Conservation (phyloP, 805 yeast genomes). For the Kazachstania taianensis region DNA sequence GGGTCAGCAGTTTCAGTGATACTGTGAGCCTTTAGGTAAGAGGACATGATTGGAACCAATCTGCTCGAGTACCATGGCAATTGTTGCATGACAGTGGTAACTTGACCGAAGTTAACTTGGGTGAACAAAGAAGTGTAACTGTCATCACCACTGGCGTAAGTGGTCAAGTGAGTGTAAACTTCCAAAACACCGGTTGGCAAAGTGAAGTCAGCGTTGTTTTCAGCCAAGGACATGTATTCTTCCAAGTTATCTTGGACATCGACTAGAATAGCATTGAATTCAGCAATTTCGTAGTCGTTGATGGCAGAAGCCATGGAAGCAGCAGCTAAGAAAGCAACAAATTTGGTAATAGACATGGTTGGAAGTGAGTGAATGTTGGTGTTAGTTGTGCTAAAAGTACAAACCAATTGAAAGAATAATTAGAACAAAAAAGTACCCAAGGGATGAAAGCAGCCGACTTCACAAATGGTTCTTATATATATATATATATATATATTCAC, state of each 20-base stretch:
- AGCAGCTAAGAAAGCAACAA: constrained; percentile 13
- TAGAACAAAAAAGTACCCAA: no score
- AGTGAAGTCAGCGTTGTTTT: constrained; percentile 11
- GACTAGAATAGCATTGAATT: constrained; percentile 16
- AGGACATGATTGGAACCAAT: constrained; percentile 14
- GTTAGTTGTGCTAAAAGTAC: no score
- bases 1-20: constrained; percentile 8
- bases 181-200: constrained; percentile 19
- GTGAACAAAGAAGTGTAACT: constrained; percentile 28
- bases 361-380: no score
- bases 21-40: constrained; percentile 11
- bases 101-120: constrained; percentile 23
- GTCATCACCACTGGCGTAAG: constrained; percentile 27
- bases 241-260: constrained; percentile 16
- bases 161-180: constrained; percentile 21
- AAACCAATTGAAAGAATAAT: no score
- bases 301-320: constrained; percentile 13
- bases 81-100: constrained; percentile 25
- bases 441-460: no score
- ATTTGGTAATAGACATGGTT: constrained; percentile 11
- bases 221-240: constrained; percentile 16
- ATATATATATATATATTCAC: no score
- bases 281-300: constrained; percentile 13
- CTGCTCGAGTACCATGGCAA: constrained; percentile 31
- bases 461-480: no score